Evolutionary conservation across 306 rosid species (phyloP), one percentile per base, ranked within the genome.

Genomic region (Elaeagnus macrophylla): DNA sequence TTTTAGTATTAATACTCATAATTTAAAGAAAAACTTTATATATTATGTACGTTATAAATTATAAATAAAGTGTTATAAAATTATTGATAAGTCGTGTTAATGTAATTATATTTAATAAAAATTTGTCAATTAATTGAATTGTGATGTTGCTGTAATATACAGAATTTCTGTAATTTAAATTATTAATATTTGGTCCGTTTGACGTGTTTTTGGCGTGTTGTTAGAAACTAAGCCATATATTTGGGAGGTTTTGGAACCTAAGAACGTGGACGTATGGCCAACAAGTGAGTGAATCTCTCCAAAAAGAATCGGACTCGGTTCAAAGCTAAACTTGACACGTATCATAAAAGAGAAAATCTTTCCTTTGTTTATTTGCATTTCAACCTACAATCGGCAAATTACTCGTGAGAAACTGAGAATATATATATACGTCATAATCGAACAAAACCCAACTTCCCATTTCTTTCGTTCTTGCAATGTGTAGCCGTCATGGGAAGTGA

Each of bases 261-360:
- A 25, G 15, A 67, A 75, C 85, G 85, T 79, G 85, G 81, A 60
- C 59, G 42, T 37, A 49, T 59, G 9, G 44, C 37, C 0, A 62
- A 58, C 72, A 25, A 61, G 65, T 10, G 45, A 70, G 56, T 55
- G 39, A 45, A 18, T 57, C 61, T 51, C 25, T 64, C 56, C 51
- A 47, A 40, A 11, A 9, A 49, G 64, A 39, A 70, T 57, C 70
- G 16, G 35, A 32, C 47, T 46, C 32, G n/a, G 38, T 32, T 64
- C 62, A 12, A 39, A 48, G 4, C 40, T 46, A 20, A 16, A 9
- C 10, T 6, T 7, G 62, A 47, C 68, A 56, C 61, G 69, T 51
- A 25, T 25, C 32, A 20, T 20, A 20, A 20, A 20, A 20, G 32
- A 4, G 3, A 45, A 36, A 14, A 35, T 41, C 11, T 48, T 57